Evolutionary conservation across 1,139 yeast species (phyloP), one percentile per base, ranked within the genome.

Genomic region (Kurtzmaniella natalensis): DNA sequence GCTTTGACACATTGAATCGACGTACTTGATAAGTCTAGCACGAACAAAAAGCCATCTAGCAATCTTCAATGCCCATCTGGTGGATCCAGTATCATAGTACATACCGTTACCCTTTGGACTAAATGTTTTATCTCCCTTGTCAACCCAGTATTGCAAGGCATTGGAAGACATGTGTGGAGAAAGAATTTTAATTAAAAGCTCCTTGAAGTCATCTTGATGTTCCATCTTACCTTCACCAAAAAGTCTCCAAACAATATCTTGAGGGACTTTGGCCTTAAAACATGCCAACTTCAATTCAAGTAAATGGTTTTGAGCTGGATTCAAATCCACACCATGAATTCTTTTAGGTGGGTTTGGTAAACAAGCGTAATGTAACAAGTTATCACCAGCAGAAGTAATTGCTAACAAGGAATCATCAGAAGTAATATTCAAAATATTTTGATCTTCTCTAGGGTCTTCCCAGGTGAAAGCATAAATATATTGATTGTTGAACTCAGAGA

Each of bases 401-500:
- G 92, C 92, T 47, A 84, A 68, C 7, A 84, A 85, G 1, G 86
- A 81, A 49, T 84, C 95, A 21, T 72, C 67, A 11, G 76, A 59
- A 25, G 68, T 64, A 47, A 84, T 66, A 33, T 78, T 71, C 46
- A 84, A 67, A 39, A 84, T 79, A 29, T 70, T 69, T 43, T 78
- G 73, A 57, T 84, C 95, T 57, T 82, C 94, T 38, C 83, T 71
- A 22, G 94, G 94, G 53, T 84, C 94, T 59, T 84, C 95, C 95
- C 95, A 84, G 7, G 94, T 84, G 59, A 84, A 84, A 3, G 94
- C 89, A 52, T 84, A 84, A 39, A 84, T 84, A 55, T 82, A 84
- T 58, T 83, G 88, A 52, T 81, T 71, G 39, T 73, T 77, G 64
- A 84, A 84, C 55, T 83, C 89, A 32, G 72, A 74, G 51, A 81